phyloP scores from a whole-genome alignment of 2,329 filamentous ascomycete genomes.

The Alternaria triticina region DNA sequence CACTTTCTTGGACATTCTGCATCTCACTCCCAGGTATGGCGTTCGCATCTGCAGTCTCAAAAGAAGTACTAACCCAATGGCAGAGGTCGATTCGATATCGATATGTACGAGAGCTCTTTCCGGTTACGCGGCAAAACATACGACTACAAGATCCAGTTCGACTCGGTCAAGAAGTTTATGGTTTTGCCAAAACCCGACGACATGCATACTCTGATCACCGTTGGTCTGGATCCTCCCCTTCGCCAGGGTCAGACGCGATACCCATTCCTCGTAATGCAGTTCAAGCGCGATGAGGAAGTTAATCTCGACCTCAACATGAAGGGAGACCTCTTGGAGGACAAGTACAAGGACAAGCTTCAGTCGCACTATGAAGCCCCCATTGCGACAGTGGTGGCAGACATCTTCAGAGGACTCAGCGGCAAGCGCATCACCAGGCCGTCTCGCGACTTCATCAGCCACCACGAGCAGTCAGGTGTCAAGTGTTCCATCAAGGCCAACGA shows the following conservation, averaged over 20 bases:
- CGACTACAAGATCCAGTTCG: conserved; percentile 99
- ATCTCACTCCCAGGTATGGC: conserved; percentile 86
- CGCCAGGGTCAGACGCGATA: conserved; percentile 97
- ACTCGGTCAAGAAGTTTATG: conserved; percentile 98
- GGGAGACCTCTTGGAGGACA: conserved; percentile 80
- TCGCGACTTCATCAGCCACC: conserved; percentile 92
- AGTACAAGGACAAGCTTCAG: conserved; percentile 89
- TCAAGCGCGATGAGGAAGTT: conserved; percentile 97
- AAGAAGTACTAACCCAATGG: conserved; percentile 31
- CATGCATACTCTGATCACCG: conserved; percentile 90
- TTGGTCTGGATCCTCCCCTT: conserved; percentile 92
- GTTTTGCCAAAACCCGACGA: conserved; percentile 98
- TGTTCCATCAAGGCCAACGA: conserved; percentile 99
- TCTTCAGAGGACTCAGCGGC: conserved; percentile 91
- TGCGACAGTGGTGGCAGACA: conserved; percentile 90
- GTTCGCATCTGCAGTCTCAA: conserved; percentile 15
- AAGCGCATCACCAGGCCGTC: conserved; percentile 95
- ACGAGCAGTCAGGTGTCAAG: conserved; percentile 93
- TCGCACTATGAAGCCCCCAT: conserved; percentile 87
- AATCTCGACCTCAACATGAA: conserved; percentile 96
- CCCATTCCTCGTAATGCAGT: conserved; percentile 98
- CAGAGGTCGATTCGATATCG: conserved; percentile 98
- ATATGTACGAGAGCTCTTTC: conserved; percentile 99
- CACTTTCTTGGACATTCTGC: conserved; percentile 94
- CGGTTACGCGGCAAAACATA: conserved; percentile 97